These are phyloP conservation scores for Stylosanthes scabra DNA, from an alignment of 331 rosid genomes.

Conservation along the genomic window DNA sequence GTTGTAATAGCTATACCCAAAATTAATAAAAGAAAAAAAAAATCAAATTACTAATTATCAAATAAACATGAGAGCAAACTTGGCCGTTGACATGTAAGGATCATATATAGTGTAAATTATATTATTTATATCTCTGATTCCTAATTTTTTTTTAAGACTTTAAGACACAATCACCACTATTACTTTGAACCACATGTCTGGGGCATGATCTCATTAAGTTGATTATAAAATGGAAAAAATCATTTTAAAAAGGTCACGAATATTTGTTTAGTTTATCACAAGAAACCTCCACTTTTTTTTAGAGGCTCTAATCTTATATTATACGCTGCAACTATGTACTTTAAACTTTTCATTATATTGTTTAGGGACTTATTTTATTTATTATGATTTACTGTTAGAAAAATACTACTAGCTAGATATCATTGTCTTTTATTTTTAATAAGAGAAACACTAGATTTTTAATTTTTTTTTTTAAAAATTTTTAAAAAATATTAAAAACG, in stretches of 20 bases:
- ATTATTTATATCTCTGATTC: conserved; percentile 8
- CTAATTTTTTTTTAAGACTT: conserved; percentile 17
- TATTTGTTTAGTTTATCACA: conserved; percentile 31
- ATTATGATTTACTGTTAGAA: too few species aligned
- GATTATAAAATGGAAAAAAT: not conserved
- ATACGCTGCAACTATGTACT: not conserved
- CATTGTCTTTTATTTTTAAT: too few species aligned
- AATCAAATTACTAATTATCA: not conserved
- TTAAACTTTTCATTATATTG: conserved; percentile 4
- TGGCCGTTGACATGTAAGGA: conserved; percentile 46
- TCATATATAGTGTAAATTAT: conserved; percentile 26
- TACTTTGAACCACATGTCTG: conserved; percentile 26
- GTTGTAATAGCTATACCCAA: not conserved
- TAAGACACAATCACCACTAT: conserved; percentile 8
- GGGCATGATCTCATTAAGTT: conserved; percentile 27
- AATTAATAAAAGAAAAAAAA: too few species aligned
- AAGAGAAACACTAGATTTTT: not conserved
- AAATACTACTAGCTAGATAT: too few species aligned
- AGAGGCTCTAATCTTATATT: conserved; percentile 21
- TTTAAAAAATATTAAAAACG: too few species aligned
- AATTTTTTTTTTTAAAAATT: too few species aligned
- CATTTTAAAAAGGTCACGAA: conserved; percentile 2
- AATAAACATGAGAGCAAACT: not conserved
- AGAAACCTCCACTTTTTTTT: not conserved
- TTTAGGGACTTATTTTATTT: not conserved